phyloP scores from a whole-genome alignment of 2,329 filamentous ascomycete species.

The Epichloe amarillans region DNA sequence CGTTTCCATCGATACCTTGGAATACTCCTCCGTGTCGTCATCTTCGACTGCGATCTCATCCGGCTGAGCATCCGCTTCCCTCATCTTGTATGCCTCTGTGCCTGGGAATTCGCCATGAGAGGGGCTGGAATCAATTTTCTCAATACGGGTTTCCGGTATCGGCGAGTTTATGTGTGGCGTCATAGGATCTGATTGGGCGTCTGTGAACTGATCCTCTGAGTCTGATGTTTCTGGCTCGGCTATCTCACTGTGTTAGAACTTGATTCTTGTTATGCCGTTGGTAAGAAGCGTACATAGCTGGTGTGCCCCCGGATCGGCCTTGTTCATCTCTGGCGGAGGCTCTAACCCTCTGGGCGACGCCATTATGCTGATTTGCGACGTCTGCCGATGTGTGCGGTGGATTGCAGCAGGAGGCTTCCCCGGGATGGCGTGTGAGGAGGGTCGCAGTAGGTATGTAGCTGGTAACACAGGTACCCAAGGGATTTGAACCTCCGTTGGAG shows the following conservation, averaged over 20 bases:
- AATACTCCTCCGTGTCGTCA: slow-evolving; percentile 14
- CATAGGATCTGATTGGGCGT: slow-evolving; percentile 42
- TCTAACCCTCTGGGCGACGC: slow-evolving; percentile 18
- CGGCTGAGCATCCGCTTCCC: slow-evolving; percentile 43
- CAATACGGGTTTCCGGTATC: slow-evolving; percentile 44
- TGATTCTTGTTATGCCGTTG: background rate
- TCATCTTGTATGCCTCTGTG: slow-evolving; percentile 42
- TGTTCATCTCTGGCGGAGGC: slow-evolving; percentile 17
- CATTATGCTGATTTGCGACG: slow-evolving; percentile 12
- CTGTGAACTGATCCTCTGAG: slow-evolving; percentile 57
- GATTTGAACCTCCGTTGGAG: background rate
- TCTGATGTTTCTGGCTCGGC: slow-evolving; percentile 38
- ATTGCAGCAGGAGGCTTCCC: background rate
- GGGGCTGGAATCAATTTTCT: slow-evolving; percentile 39
- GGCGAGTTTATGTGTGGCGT: slow-evolving; percentile 33
- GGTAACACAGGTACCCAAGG: background rate
- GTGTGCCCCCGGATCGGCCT: slow-evolving; percentile 44
- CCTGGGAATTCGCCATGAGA: slow-evolving; percentile 49
- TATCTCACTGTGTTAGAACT: slow-evolving; percentile 15
- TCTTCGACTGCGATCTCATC: slow-evolving; percentile 43
- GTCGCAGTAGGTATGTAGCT: too few relatives aligned
- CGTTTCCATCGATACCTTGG: slow-evolving; percentile 12
- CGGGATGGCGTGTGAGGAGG: background rate
- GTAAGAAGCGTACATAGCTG: slow-evolving; percentile 35
- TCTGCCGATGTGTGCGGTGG: background rate